Conservation (phyloP, 2,329 filamentous ascomycete genomes). For the Alternaria ventricosa region DNA sequence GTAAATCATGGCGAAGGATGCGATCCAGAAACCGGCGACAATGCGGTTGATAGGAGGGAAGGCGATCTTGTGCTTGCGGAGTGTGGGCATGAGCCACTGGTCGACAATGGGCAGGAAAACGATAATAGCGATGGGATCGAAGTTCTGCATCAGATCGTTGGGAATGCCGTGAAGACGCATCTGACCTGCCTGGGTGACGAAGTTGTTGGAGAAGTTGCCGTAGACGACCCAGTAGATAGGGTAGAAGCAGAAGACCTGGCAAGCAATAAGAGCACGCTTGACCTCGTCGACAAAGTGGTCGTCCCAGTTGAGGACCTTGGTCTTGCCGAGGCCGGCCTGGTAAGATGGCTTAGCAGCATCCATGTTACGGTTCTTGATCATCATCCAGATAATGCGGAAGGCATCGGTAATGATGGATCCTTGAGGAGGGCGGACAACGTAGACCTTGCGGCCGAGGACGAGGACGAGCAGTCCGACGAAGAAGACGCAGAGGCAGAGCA, state of each 20-base stretch:
- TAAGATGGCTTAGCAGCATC: slow-evolving; percentile 71
- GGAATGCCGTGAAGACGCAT: slow-evolving; percentile 55
- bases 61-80: slow-evolving; percentile 51
- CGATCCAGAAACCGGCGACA: slow-evolving; percentile 60
- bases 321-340: slow-evolving; percentile 61
- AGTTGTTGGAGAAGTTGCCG: slow-evolving; percentile 53
- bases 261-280: slow-evolving; percentile 70
- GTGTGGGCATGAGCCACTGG: slow-evolving; percentile 50
- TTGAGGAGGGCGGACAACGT: slow-evolving; percentile 49
- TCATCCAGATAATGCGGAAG: slow-evolving; percentile 67
- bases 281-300: slow-evolving; percentile 76
- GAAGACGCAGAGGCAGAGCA: slow-evolving; percentile 71
- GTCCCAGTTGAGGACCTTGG: slow-evolving; percentile 62
- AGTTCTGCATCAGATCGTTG: slow-evolving; percentile 58
- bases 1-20: slow-evolving; percentile 61
- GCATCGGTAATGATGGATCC: slow-evolving; percentile 48
- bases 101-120: slow-evolving; percentile 56
- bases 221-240: slow-evolving; percentile 57
- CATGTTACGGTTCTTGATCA: slow-evolving; percentile 61
- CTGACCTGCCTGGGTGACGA: slow-evolving; percentile 53
- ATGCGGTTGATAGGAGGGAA: slow-evolving; percentile 62
- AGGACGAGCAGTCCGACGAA: slow-evolving; percentile 65
- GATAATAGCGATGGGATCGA: slow-evolving; percentile 55
- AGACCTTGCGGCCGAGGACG: slow-evolving; percentile 46
- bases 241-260: slow-evolving; percentile 68